A percentile compares a stretch with the other conserved stretches of the same genome.
Conservation (phyloP, 2,329 filamentous ascomycete genomes). For the Incumbomyces delicatus region DNA sequence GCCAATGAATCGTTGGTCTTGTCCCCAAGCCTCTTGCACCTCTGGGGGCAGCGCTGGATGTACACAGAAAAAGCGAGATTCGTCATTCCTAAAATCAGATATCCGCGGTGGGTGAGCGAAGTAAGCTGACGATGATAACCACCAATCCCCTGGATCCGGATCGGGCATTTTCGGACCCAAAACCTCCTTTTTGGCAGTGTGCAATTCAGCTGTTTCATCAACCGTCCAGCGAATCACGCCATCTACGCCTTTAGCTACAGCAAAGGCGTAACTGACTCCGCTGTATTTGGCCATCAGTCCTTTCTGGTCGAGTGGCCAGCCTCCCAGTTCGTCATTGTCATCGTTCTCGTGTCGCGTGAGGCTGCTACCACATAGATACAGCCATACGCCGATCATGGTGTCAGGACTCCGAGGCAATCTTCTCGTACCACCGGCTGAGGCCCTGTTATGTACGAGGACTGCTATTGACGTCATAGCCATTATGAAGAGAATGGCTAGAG, state of each 20-base stretch:
- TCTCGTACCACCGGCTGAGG: conserved; percentile 7
- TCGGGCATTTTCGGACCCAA: no score
- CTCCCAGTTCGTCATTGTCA: not conserved
- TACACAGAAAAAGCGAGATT: no score
- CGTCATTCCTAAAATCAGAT: no score
- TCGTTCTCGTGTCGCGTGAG: not conserved
- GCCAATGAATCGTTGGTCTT: no score
- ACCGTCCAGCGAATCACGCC: conserved; percentile 5
- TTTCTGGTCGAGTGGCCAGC: not conserved
- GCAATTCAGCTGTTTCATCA: conserved; percentile 1
- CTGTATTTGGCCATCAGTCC: conserved; percentile 1
- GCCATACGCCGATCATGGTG: conserved; percentile 9
- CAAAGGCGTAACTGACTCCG: conserved; percentile 1
- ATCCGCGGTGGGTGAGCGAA: no score
- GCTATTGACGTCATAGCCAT: conserved; percentile 9
- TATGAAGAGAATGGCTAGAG: conserved; percentile 8
- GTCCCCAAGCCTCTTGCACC: no score
- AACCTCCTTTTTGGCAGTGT: not conserved
- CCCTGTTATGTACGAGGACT: conserved; percentile 7
- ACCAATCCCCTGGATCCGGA: no score
- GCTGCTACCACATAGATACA: conserved; percentile 9
- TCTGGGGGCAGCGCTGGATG: no score
- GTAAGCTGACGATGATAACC: no score
- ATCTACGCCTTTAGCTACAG: not conserved
- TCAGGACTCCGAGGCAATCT: conserved; percentile 11